A percentile compares a stretch with the other conserved stretches of the same genome.
phyloP scores from a whole-genome alignment of 129 eudicot species.

The Arctium lappa region DNA sequence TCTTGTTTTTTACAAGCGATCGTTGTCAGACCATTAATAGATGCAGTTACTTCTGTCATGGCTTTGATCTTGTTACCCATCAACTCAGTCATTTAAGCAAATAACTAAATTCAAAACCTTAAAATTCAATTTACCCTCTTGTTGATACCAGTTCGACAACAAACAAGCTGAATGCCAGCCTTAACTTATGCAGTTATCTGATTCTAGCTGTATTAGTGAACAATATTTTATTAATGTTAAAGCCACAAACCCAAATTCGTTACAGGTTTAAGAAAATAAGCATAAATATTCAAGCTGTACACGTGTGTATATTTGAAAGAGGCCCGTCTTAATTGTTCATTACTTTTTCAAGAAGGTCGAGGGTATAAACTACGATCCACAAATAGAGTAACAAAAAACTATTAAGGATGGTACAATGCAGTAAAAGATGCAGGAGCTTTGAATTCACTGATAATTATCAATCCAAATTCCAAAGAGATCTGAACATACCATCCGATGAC shows the following conservation, averaged over 20 bases:
- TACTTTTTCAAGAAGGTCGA: not conserved
- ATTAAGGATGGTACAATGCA: not conserved
- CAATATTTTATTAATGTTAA: not conserved
- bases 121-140: too few species aligned
- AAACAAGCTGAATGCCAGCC: not conserved
- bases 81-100: too few species aligned
- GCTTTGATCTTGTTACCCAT: too few species aligned
- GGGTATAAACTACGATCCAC: not conserved
- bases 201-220: not conserved
- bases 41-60: too few species aligned
- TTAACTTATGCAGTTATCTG: not conserved
- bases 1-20: too few species aligned
- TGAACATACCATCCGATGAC: constrained; percentile 85
- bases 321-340: not conserved
- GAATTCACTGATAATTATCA: not conserved
- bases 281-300: too few species aligned
- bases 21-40: too few species aligned
- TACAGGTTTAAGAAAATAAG: too few species aligned
- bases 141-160: too few species aligned
- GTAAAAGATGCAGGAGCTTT: not conserved
- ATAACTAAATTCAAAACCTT: too few species aligned
- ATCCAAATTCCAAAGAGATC: not conserved
- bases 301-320: not conserved
- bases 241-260: not conserved
- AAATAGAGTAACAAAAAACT: not conserved